Evolutionary conservation across 169 alveolate species (phyloP), one percentile per base, ranked within the genome.

Genomic region (Theileria equi): DNA sequence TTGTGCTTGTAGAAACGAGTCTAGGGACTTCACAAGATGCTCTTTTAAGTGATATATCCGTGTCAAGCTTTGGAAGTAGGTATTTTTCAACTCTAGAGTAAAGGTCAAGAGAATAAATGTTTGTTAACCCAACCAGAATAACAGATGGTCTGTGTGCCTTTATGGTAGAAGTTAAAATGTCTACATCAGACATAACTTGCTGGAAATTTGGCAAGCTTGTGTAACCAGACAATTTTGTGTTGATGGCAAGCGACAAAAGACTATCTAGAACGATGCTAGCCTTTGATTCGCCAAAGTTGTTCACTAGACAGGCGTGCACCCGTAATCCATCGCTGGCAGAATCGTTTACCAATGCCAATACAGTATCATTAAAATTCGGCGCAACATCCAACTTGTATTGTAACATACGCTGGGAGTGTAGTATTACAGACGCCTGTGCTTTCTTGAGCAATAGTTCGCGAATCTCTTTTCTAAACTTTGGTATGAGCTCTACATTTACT

Each of bases 401-500:
- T 29, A 76, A 48, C 71, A 61, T 63, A 31, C 63, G 64, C 59
- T 76, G 79, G 64, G 67, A 25, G 58, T 76, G 66, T 23, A 50
- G 40, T 50, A 76, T 44, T 1, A 76, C 85, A 29, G 53, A 52
- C 26, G 48, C 58, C 17, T 64, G 76, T 23, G 80, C 79, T n/a
- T 55, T 29, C n/a, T 71, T 35, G 52, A 44, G 48, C 11, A 76
- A 50, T 58, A 60, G 52, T 28, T 76, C 85, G 8, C 73, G 54
- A 3, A 65, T 32, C 38, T 76, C 85, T 74, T 48, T 76, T 21
- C 72, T 50, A 58, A 65, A 76, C 26, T 48, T 62, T 5, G 83
- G 83, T 13, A 76, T 76, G 38, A 76, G 50, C 52, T 65, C 68
- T 40, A 40, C 70, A 53, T 76, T 65, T 11, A 76, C 23, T 60